phyloP scores from a whole-genome alignment of 2,329 filamentous ascomycete species.

The Stachybotrys elegans region DNA sequence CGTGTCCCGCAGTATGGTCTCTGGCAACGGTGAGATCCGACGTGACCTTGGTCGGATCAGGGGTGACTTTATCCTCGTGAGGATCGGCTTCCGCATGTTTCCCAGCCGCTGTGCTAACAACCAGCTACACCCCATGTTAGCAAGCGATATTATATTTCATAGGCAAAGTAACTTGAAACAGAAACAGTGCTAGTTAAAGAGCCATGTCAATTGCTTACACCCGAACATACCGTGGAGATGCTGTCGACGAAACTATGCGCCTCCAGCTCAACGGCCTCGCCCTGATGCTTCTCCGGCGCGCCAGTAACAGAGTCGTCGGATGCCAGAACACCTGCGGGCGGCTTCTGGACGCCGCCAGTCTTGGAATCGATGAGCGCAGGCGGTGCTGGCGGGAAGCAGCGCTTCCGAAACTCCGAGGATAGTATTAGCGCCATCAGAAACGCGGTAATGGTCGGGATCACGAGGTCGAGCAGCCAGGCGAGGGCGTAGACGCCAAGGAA shows the following conservation, averaged over 20 bases:
- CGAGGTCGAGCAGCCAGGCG: conserved; percentile 70
- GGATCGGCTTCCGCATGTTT: conserved; percentile 68
- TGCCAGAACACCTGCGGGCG: conserved; percentile 68
- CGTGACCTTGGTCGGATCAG: conserved; percentile 39
- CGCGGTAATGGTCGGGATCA: conserved; percentile 55
- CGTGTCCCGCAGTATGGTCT: conserved; percentile 39
- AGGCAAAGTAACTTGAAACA: not conserved
- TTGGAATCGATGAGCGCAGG: conserved; percentile 65
- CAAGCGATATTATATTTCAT: not conserved
- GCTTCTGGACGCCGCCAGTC: conserved; percentile 72
- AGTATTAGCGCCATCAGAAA: conserved; percentile 62
- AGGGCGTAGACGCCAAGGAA: conserved; percentile 54
- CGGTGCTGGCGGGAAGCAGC: conserved; percentile 73
- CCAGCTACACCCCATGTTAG: conserved; percentile 42
- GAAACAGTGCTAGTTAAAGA: not conserved
- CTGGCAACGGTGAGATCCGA: conserved; percentile 33
- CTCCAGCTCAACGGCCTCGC: conserved; percentile 78
- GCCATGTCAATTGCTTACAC: conserved; percentile 19
- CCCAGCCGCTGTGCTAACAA: conserved; percentile 69
- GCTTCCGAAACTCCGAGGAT: conserved; percentile 54
- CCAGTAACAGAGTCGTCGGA: conserved; percentile 75
- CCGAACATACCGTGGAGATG: conserved; percentile 40
- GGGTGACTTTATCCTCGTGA: conserved; percentile 45
- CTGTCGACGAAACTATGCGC: conserved; percentile 75
- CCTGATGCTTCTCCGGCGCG: conserved; percentile 76